A percentile compares a stretch with the other conserved stretches of the same genome.
phyloP scores from a whole-genome alignment of 2,329 filamentous ascomycete species.

The Cladosporium sphaerospermum region DNA sequence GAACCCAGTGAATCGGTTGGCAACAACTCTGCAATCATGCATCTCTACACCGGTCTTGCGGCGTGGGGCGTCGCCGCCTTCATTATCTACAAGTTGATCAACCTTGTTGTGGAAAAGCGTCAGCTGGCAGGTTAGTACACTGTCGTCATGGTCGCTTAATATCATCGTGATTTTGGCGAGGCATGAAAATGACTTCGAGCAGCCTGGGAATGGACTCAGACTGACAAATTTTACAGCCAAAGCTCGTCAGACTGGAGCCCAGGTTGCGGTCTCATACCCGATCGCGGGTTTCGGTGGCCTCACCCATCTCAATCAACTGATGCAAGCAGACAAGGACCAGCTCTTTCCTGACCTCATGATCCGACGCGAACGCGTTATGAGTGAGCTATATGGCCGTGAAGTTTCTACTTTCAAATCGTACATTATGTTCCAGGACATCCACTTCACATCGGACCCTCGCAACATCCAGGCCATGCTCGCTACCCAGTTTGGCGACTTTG shows the following conservation, averaged over 20 bases:
- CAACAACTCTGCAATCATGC: conserved; percentile 15
- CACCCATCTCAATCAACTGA: conserved; percentile 20
- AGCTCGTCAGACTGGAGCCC: conserved; percentile 21
- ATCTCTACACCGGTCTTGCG: conserved; percentile 19
- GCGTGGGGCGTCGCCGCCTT: conserved; percentile 20
- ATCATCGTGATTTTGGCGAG: no score
- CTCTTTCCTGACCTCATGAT: conserved; percentile 26
- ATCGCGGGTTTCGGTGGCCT: conserved; percentile 25
- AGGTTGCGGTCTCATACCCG: conserved; percentile 20
- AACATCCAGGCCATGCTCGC: conserved; percentile 33
- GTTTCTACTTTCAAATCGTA: conserved; percentile 23
- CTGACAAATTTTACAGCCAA: conserved; percentile 15
- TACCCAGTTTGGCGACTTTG: conserved; percentile 24
- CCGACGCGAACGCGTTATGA: conserved; percentile 23
- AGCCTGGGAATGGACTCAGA: not conserved
- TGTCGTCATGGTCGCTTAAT: not conserved
- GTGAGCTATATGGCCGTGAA: conserved; percentile 18
- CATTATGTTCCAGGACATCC: conserved; percentile 22
- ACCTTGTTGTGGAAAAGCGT: conserved; percentile 12
- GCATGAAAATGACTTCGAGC: not conserved
- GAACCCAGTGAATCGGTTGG: no score
- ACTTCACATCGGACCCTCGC: conserved; percentile 28
- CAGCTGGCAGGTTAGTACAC: conserved; percentile 1
- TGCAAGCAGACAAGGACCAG: conserved; percentile 23
- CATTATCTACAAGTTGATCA: conserved; percentile 20